Evolutionary conservation across 768 basidiomycete species (phyloP).

Genomic region (Lactarius tabidus): DNA sequence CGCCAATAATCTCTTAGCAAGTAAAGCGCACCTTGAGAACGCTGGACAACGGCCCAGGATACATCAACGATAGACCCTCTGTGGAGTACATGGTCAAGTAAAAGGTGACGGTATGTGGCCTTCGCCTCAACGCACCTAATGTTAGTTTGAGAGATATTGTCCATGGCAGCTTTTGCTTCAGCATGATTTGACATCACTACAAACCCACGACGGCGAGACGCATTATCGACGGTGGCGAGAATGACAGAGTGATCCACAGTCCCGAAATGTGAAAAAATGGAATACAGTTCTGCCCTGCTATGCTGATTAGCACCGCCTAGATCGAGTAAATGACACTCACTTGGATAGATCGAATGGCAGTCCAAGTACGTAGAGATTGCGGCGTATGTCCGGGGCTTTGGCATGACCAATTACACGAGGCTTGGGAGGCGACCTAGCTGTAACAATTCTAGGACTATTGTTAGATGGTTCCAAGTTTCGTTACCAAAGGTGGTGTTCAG

Average conservation of each 20-base stretch:
- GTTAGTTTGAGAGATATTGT: constrained; percentile 58
- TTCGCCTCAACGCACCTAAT: constrained; percentile 51
- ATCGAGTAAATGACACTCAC: constrained; percentile 37
- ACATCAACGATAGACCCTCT: constrained; percentile 77
- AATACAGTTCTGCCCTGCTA: constrained; percentile 50
- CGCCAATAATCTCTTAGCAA: constrained; percentile 12
- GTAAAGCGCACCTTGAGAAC: constrained; percentile 59
- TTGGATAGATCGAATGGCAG: constrained; percentile 78
- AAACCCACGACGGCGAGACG: constrained; percentile 79
- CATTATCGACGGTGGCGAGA: constrained; percentile 78
- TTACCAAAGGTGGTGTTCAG: background rate
- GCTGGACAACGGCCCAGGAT: constrained; percentile 86
- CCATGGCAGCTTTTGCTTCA: constrained; percentile 69
- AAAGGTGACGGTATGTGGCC: background rate
- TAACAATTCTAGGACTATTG: constrained; percentile 28
- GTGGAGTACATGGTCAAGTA: constrained; percentile 14
- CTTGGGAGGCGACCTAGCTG: constrained; percentile 22
- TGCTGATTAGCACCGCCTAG: background rate
- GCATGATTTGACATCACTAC: constrained; percentile 74
- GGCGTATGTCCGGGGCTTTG: constrained; percentile 47
- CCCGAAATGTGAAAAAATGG: constrained; percentile 61
- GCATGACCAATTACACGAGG: constrained; percentile 27
- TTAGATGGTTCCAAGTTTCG: constrained; percentile 1
- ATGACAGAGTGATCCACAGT: constrained; percentile 74
- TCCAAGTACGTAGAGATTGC: constrained; percentile 83